Evolutionary conservation across 2,329 filamentous ascomycete species (phyloP), one percentile per base, ranked within the genome.

Genomic region (Pochonia chlamydosporia): DNA sequence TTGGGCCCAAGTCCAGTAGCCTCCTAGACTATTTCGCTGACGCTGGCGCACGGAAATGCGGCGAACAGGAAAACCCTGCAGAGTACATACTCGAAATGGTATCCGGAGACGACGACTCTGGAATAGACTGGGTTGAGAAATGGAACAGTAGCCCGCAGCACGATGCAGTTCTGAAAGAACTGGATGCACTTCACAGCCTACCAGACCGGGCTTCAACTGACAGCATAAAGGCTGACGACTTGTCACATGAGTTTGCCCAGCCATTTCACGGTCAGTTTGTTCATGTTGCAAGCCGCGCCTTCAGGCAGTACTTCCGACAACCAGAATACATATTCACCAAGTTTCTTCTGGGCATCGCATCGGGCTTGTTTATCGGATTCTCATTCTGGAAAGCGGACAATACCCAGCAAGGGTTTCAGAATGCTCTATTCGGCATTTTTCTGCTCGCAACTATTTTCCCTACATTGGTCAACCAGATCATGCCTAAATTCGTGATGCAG

Each of bases 271-370:
- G 70, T 1, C 90, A 96, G 60, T 66, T 92, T 1, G 66, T 63
- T 37, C 73, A 82, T 49, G 86, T 89, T 35, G 80, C 79, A 2
- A 56, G 73, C 7, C 82, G 88, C 49, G 80, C 90, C 5, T 90
- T 90, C 66, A 78, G 88, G 58, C 87, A 93, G 61, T 91, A 90
- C 72, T 92, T 87, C 87, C 79, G 88, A 39, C 88, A 81, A 47
- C 88, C 88, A 0, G 73, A 74, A 9, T 93, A 93, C 65, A 82
- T 93, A 57, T 86, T 87, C 63, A 78, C 85, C 47, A 92, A 92
- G 68, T 63, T 79, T 2, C 62, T 74, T 1, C 76, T 92, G n/a
- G 82, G 68, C 2, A 53, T 77, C 84, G 89, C 50, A 85, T 89
- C 61, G 52, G 53, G 56, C 3, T 70, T 88, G 2, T 87, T 87